Evolutionary conservation across 768 basidiomycete species (phyloP), one percentile per base, ranked within the genome.

Genomic region (Boletales sp.): DNA sequence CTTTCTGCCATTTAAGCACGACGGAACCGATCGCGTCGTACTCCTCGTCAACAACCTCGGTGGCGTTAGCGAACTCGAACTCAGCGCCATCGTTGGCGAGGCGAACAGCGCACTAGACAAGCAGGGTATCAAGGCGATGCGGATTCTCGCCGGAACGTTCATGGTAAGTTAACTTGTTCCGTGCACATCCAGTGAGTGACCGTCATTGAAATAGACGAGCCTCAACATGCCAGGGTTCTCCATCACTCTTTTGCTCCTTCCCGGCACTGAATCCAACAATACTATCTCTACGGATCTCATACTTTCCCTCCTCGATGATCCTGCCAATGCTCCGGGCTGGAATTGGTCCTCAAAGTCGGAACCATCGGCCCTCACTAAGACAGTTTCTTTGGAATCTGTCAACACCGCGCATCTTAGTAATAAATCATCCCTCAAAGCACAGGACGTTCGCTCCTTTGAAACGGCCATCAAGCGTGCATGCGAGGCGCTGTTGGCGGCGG

Each of bases 161-260:
- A 95, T 96, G 94, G 90, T 86, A 48, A 37, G 74, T 66, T 40
- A 13, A 19, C 19, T 28, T 43, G 17, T 41, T 36, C 1, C 14
- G 2, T 21, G 8, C 4, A 3, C 28, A 17, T 13, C 25, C 31
- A 42, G 19, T 14, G 10, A 30, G 11, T 12, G 36, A 50, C 30
- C 51, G 48, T 55, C 31, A 14, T 32, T 28, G 52, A 41, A 8
- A 58, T 33, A 86, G 91, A 93, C 90, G 19, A 90, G 87, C 50
- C 77, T 95, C 56, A 94, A 92, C 68, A 93, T 94, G 89, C 89
- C 91, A 30, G 93, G 93, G 3, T 90, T 94, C 66, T 93, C 90
- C 14, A 72, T 95, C 52, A 88, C 90, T 2, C 75, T 93, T 15
- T 74, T 94, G 14, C 78, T 90, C 9, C 80, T 95, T 10, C 88